Base-by-base conservation (phyloP, 768 basidiomycete genomes). In the Russula virescens region DNA sequence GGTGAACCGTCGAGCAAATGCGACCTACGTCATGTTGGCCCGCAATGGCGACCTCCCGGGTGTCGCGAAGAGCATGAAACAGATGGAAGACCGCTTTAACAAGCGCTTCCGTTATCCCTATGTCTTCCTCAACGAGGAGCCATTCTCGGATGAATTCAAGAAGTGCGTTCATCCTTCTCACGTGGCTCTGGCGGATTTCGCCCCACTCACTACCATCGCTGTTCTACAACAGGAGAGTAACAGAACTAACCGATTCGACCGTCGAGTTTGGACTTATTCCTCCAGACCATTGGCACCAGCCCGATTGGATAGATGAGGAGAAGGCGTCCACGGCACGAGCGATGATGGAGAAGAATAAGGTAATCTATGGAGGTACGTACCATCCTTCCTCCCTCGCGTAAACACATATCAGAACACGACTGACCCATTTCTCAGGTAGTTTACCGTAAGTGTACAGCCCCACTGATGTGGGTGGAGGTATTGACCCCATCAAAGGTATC, bases 41-140 rank as follows among this genome's bases (percentile, higher is more conserved):
- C 72, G 80, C 18, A 80, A 81, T 65, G 66, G 72, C 9, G 79
- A 80, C 61, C 67, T 81, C 28, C 54, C 68, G n/a, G 76, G 77
- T 3, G 76, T 83, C 40, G 63, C 78, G 23, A 74, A 73, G 45
- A 81, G 80, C 61, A 77, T 84, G 70, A 80, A 81, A 71, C 80
- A 81, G 70, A 76, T 83, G 74, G 84, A 86, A 72, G 78, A 80
- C 65, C 74, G 82, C 21, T 85, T 84, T 74, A 86, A 86, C 71
- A 79, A 81, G 64, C 79, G 81, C 68, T 84, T 78, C 66, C 76
- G 77, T 49, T 94, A 94, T 73, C 89, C 90, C 10, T 94, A 87
- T 76, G 83, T 89, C n/a, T 83, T 94, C 69, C 78, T 95, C 43
- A 94, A 94, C 71, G 91, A 94, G 55, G 85, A 85, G 66, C 82